phyloP scores from a whole-genome alignment of 2,329 filamentous ascomycete genomes.

The Neoascochyta sp. region DNA sequence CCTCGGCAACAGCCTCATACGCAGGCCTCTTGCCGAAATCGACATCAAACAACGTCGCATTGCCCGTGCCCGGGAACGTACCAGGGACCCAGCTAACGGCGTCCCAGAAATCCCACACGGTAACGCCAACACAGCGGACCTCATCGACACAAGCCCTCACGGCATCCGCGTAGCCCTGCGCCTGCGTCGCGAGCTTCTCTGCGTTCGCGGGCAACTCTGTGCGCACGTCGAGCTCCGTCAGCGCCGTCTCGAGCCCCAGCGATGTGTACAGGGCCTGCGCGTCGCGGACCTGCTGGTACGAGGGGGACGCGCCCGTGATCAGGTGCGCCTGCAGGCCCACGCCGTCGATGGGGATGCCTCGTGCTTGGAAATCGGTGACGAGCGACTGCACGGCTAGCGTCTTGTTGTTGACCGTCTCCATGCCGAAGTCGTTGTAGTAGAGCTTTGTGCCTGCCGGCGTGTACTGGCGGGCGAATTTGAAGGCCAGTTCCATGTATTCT shows the following conservation, averaged over 20 bases:
- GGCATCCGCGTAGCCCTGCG: conserved; percentile 44
- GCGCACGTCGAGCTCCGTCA: conserved; percentile 61
- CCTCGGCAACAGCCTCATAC: conserved; percentile 31
- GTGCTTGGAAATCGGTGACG: conserved; percentile 35
- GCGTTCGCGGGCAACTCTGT: conserved; percentile 45
- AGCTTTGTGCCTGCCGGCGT: conserved; percentile 57
- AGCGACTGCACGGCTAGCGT: conserved; percentile 28
- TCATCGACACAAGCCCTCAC: conserved; percentile 38
- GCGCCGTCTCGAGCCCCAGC: conserved; percentile 55
- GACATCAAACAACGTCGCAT: conserved; percentile 30
- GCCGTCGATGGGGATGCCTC: conserved; percentile 54
- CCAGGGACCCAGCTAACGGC: conserved; percentile 39
- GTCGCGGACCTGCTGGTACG: conserved; percentile 42
- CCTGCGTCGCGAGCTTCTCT: conserved; percentile 46
- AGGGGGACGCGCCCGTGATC: conserved; percentile 52
- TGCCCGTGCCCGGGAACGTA: conserved; percentile 38
- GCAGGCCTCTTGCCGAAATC: conserved; percentile 34
- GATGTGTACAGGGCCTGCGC: conserved; percentile 51
- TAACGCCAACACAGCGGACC: conserved; percentile 39
- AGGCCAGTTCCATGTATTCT: conserved; percentile 57
- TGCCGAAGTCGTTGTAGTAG: conserved; percentile 63
- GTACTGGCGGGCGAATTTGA: conserved; percentile 51
- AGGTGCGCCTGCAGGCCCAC: conserved; percentile 62
- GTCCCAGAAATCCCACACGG: conserved; percentile 44
- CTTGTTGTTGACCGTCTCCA: conserved; percentile 55